phyloP scores from a whole-genome alignment of 2,329 filamentous ascomycete species.

The Penicillium oxalicum region DNA sequence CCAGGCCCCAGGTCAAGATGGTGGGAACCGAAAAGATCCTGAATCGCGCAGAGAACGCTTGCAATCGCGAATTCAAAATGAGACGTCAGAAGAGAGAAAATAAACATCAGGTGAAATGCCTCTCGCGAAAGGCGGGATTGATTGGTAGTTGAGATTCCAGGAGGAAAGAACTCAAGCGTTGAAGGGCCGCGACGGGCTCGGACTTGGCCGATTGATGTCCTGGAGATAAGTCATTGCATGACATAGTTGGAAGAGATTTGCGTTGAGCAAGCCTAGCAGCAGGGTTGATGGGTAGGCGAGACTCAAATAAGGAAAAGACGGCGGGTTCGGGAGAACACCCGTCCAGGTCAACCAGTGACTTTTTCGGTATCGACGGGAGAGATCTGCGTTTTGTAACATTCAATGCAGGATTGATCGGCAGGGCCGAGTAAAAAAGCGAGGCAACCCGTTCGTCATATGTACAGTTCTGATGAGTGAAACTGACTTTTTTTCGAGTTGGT shows the following conservation, averaged over 20 bases:
- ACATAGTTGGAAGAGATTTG: conserved; percentile 9
- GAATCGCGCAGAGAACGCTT: conserved; percentile 10
- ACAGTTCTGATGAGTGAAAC: background rate
- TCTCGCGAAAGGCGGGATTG: conserved; percentile 24
- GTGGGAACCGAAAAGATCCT: conserved; percentile 14
- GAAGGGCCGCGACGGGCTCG: background rate
- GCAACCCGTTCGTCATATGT: conserved; percentile 2
- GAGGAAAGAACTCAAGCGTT: conserved; percentile 6
- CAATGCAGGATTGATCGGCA: conserved; percentile 13
- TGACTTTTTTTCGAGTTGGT: background rate
- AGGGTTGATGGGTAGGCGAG: conserved; percentile 7
- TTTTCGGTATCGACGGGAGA: conserved; percentile 1
- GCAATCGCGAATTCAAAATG: background rate
- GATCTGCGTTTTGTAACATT: conserved; percentile 4
- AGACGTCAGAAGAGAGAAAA: conserved; percentile 3
- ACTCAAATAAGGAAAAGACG: conserved; percentile 3
- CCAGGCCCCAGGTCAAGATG: conserved; percentile 11
- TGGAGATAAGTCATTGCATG: conserved; percentile 1
- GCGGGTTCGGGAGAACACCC: background rate
- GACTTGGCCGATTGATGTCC: background rate
- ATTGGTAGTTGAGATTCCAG: conserved; percentile 22
- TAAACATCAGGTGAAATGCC: conserved; percentile 2
- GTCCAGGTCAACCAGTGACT: background rate
- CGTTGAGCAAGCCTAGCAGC: conserved; percentile 3
- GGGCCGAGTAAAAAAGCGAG: conserved; percentile 8